Evolutionary conservation across 306 rosid genomes (phyloP).

Genomic region (Fagus crenata): DNA sequence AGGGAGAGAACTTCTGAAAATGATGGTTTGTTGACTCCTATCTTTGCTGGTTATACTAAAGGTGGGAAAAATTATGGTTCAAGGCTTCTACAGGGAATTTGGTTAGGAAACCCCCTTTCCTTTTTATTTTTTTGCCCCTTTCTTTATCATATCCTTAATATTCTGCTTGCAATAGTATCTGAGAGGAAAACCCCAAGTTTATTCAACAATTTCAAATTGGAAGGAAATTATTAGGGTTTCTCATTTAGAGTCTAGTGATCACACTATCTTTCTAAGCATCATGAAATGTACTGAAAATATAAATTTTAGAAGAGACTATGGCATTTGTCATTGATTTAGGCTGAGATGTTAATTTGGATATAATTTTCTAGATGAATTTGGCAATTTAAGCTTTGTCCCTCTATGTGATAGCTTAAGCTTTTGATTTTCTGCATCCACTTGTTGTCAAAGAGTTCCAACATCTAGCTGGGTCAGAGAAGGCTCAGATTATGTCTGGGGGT

Average conservation of each 20-base stretch:
- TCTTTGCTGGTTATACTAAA: not conserved
- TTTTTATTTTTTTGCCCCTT: not conserved
- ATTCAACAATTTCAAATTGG: not conserved
- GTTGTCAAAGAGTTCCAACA: not conserved
- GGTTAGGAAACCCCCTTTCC: not conserved
- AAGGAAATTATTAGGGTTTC: not conserved
- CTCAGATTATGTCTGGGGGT: too few species aligned
- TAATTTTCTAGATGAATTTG: not conserved
- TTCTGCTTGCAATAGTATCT: not conserved
- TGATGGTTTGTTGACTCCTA: not conserved
- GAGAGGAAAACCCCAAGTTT: not conserved
- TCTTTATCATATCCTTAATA: not conserved
- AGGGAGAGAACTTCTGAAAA: not conserved
- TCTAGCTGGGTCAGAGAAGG: not conserved
- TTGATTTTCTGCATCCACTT: not conserved
- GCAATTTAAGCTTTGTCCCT: not conserved
- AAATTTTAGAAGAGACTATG: not conserved
- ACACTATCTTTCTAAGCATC: not conserved
- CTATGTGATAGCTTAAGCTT: not conserved
- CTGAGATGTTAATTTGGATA: not conserved
- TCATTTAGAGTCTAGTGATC: not conserved
- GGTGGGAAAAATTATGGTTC: not conserved
- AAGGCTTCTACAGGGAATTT: not conserved
- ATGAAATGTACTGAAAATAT: not conserved
- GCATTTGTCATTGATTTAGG: not conserved